A percentile compares a stretch with the other conserved stretches of the same genome.
These are phyloP conservation scores for Hibiscus tridactylites DNA, from an alignment of 345 rosid species.

Conservation along the genomic window DNA sequence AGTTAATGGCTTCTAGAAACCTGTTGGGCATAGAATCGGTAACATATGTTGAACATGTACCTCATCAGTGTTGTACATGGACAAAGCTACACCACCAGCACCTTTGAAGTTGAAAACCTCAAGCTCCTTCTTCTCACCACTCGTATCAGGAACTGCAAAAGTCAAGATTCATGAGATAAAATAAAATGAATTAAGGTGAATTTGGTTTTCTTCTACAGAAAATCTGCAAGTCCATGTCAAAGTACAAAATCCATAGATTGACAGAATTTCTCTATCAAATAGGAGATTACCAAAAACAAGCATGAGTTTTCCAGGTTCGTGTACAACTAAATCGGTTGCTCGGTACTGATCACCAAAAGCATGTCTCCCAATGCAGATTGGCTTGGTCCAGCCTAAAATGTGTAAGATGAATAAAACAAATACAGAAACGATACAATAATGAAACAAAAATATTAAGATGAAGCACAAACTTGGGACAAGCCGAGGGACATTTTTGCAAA, in stretches of 20 bases:
- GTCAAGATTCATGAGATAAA: neutral
- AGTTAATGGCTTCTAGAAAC: slow-evolving; percentile 16
- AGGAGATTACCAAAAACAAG: slow-evolving; percentile 54
- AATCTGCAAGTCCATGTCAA: neutral
- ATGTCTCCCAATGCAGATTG: slow-evolving; percentile 97
- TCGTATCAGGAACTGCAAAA: slow-evolving; percentile 61
- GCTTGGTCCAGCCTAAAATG: slow-evolving; percentile 77
- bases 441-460: slow-evolving; percentile 1
- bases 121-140: slow-evolving; percentile 46
- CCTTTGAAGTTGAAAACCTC: slow-evolving; percentile 74
- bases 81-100: slow-evolving; percentile 77
- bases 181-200: neutral
- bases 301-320: slow-evolving; percentile 67
- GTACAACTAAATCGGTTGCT: slow-evolving; percentile 73
- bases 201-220: neutral
- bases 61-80: slow-evolving; percentile 97
- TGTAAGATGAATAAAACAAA: neutral
- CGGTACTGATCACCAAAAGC: slow-evolving; percentile 95
- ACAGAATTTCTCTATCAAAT: neutral
- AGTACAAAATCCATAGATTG: neutral
- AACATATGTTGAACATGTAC: slow-evolving; percentile 25
- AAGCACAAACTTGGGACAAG: slow-evolving; percentile 61
- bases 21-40: neutral
- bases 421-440: neutral
- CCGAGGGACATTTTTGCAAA: slow-evolving; percentile 71